A percentile compares a stretch with the other conserved stretches of the same genome.
Conservation (phyloP, 2,329 filamentous ascomycete species). For the Rosellinia necatrix region DNA sequence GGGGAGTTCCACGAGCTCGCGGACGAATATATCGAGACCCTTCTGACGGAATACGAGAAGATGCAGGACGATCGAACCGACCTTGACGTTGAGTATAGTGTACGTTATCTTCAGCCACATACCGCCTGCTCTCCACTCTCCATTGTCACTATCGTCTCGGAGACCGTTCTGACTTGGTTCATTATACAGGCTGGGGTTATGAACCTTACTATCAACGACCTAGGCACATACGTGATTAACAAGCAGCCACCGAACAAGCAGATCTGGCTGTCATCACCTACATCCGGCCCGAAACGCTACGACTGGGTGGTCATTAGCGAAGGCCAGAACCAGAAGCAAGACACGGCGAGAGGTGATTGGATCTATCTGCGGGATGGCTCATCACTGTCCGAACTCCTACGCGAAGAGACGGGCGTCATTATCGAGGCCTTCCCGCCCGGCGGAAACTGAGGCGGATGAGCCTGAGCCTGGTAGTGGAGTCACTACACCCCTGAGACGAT, state of each 20-base stretch:
- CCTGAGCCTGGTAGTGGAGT: neutral
- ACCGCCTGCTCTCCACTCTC: neutral
- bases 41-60: constrained; percentile 68
- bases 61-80: constrained; percentile 74
- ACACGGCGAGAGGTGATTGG: constrained; percentile 76
- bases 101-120: constrained; percentile 50
- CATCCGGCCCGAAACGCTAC: constrained; percentile 90
- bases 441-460: neutral
- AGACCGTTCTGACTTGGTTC: constrained; percentile 8
- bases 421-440: constrained; percentile 12
- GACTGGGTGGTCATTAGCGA: constrained; percentile 83
- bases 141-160: neutral
- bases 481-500: neutral
- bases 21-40: constrained; percentile 70
- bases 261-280: constrained; percentile 93
- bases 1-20: constrained; percentile 77
- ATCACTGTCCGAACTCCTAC: constrained; percentile 72
- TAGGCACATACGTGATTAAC: constrained; percentile 91
- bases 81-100: constrained; percentile 87
- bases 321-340: constrained; percentile 78
- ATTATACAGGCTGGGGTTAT: constrained; percentile 77
- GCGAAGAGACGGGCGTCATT: constrained; percentile 75
- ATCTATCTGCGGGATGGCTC: constrained; percentile 85
- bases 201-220: constrained; percentile 69
- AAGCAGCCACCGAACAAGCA: constrained; percentile 98